These are phyloP conservation scores for Phaeotremella skinneri DNA, from an alignment of 768 basidiomycete genomes.

Conservation along the genomic window DNA sequence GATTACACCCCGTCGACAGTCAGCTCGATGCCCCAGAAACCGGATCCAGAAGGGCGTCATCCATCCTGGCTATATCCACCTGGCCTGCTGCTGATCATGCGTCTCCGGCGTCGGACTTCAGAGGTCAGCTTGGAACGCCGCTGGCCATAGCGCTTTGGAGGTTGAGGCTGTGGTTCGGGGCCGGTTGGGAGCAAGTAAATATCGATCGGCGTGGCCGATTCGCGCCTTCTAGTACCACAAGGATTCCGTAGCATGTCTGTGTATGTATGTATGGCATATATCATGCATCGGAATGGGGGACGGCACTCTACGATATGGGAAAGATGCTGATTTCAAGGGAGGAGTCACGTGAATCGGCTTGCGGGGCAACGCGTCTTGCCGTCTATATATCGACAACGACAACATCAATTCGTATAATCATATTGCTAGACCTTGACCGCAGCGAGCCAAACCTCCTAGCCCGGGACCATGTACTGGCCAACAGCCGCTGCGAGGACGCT, in stretches of 20 bases:
- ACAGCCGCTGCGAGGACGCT: slow-evolving; percentile 29
- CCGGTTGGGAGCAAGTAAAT: slow-evolving; percentile 7
- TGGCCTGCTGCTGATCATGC: background rate
- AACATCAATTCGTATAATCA: background rate
- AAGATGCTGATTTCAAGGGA: too few relatives aligned
- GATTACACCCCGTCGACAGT: background rate
- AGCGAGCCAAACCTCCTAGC: background rate
- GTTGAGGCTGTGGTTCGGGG: slow-evolving; percentile 8
- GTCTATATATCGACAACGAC: background rate
- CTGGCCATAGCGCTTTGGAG: slow-evolving; percentile 8
- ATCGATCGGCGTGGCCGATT: background rate
- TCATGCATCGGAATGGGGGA: background rate
- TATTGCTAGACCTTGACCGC: background rate
- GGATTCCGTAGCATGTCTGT: background rate
- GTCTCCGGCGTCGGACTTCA: background rate
- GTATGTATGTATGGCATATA: too few relatives aligned
- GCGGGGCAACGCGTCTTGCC: background rate
- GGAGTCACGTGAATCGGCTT: background rate
- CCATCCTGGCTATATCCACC: background rate
- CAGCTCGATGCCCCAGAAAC: background rate
- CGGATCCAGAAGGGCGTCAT: background rate
- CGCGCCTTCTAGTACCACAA: background rate
- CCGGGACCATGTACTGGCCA: slow-evolving; percentile 44
- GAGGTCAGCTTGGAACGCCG: slow-evolving; percentile 2
- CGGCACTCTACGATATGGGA: too few relatives aligned